Percentiles rank a stretch among this genome's conserved stretches.
These are phyloP conservation scores for Chlamydomonas schloesseri DNA, from an alignment of 139 green algal genomes.

Conservation along the genomic window DNA sequence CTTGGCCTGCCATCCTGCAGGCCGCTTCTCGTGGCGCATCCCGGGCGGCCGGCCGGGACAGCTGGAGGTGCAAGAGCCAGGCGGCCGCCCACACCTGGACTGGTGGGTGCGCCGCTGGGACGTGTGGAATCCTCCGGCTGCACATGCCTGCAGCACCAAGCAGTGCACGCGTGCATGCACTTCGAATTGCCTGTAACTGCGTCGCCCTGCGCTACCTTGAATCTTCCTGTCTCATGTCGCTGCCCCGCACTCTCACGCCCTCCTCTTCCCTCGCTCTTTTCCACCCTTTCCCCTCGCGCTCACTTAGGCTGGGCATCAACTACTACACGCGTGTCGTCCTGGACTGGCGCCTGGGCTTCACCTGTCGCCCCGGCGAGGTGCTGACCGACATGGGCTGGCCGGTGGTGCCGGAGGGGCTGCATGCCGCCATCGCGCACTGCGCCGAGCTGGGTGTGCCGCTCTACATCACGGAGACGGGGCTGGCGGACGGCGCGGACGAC, in stretches of 20 bases:
- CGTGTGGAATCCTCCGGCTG: too few relatives aligned
- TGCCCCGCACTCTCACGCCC: too few relatives aligned
- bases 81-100: conserved; percentile 44
- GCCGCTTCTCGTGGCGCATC: conserved; percentile 58
- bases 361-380: conserved; percentile 54
- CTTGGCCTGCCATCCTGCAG: too few relatives aligned
- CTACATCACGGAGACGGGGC: conserved; percentile 87
- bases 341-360: conserved; percentile 39
- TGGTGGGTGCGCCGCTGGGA: conserved; percentile 43
- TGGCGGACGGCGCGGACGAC: conserved; percentile 69
- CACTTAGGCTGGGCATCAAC: conserved; percentile 48
- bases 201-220: too few relatives aligned
- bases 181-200: too few relatives aligned
- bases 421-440: conserved; percentile 55
- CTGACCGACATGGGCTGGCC: conserved; percentile 86
- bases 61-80: conserved; percentile 16
- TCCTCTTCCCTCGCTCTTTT: too few relatives aligned
- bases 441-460: conserved; percentile 69
- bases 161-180: background rate
- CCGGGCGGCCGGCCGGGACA: conserved; percentile 31
- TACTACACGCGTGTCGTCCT: conserved; percentile 53
- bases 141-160: too few relatives aligned
- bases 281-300: background rate
- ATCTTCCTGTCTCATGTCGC: too few relatives aligned
- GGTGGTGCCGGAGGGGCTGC: conserved; percentile 72